phyloP scores from a whole-genome alignment of 257 asterid species.

The Jasminum sambac region DNA sequence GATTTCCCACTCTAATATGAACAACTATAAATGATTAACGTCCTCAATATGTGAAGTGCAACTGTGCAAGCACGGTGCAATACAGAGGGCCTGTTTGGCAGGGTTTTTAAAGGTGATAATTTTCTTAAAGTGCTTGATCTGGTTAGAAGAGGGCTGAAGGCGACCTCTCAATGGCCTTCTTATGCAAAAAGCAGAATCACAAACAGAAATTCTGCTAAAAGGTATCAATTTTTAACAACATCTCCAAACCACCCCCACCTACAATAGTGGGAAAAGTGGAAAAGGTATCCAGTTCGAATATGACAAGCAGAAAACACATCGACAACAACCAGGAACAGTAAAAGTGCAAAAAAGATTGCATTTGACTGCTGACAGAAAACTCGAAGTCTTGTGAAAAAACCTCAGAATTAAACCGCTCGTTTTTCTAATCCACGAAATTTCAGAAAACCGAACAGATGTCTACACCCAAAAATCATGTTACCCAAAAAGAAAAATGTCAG shows the following conservation, averaged over 20 bases:
- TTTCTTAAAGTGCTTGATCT: too few species aligned
- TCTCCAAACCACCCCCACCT: too few species aligned
- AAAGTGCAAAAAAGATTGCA: not conserved
- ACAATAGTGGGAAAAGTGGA: too few species aligned
- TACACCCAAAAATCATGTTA: not conserved
- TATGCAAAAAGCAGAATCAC: too few species aligned
- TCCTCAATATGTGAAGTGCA: not conserved
- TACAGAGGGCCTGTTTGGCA: not conserved
- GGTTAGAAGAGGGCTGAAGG: too few species aligned
- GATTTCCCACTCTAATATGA: not conserved
- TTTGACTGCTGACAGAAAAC: not conserved
- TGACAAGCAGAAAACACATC: not conserved
- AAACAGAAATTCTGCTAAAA: not conserved
- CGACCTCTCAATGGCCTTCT: too few species aligned
- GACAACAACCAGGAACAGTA: not conserved
- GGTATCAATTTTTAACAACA: not conserved
- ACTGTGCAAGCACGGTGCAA: not conserved
- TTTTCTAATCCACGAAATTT: not conserved
- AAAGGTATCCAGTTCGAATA: not conserved
- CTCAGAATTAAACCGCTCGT: not conserved
- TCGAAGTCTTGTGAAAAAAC: not conserved
- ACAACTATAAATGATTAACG: not conserved
- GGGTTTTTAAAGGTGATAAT: too few species aligned
- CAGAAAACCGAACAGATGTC: not conserved
- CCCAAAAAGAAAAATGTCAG: constrained; percentile 5